These are phyloP conservation scores for Evernia prunastri DNA, from an alignment of 495 filamentous ascomycete genomes.

Conservation along the genomic window DNA sequence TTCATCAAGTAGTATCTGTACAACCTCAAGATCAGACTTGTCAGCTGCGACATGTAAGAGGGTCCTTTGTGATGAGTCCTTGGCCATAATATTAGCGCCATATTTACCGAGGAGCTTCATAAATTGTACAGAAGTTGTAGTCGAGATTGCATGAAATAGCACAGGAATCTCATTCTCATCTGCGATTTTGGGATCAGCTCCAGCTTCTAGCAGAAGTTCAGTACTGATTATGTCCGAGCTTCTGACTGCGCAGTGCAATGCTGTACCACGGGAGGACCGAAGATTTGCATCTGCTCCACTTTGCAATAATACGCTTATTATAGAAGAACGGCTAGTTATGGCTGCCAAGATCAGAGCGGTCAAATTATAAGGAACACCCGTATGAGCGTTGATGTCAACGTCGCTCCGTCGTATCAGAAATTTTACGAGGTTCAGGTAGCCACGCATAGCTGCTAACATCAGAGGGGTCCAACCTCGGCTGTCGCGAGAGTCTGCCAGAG, in stretches of 20 bases:
- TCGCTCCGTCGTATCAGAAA: background rate
- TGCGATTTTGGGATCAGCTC: background rate
- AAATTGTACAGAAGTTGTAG: background rate
- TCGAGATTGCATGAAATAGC: background rate
- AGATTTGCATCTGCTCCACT: background rate
- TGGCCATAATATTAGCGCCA: background rate
- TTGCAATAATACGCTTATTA: background rate
- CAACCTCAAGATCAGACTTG: background rate
- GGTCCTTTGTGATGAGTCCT: background rate
- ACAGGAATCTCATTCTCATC: background rate
- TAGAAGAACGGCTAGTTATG: too few relatives aligned
- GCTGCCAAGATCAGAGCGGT: background rate
- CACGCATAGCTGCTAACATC: background rate
- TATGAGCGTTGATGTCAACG: background rate
- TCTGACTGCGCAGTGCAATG: background rate
- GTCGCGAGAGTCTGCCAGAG: background rate
- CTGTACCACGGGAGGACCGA: background rate
- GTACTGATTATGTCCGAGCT: background rate
- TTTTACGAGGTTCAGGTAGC: background rate
- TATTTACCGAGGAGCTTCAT: background rate
- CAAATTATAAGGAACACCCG: too few relatives aligned
- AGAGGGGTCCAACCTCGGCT: background rate
- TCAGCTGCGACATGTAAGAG: background rate
- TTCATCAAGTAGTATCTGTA: background rate
- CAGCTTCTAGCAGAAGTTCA: background rate